Evolutionary conservation across 352 stramenopile genomes (phyloP).

Genomic region (Phytopythium litorale): DNA sequence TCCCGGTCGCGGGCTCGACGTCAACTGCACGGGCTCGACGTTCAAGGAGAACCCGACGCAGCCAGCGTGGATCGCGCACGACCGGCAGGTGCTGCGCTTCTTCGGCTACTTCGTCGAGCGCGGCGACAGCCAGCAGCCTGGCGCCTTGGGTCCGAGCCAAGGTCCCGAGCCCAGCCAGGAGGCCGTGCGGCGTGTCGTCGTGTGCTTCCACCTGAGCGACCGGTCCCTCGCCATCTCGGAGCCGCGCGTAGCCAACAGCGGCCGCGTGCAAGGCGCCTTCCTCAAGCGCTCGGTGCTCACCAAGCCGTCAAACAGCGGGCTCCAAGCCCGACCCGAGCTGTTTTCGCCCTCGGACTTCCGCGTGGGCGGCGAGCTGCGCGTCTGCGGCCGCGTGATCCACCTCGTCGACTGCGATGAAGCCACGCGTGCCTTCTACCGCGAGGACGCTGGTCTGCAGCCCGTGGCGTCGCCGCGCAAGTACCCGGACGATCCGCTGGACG

Average conservation of each 20-base stretch:
- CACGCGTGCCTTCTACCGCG: slow-evolving; percentile 80
- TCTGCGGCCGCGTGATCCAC: slow-evolving; percentile 80
- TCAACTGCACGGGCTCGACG: slow-evolving; percentile 24
- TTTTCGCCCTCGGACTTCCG: slow-evolving; percentile 72
- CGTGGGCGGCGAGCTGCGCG: slow-evolving; percentile 64
- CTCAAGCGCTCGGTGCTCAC: slow-evolving; percentile 60
- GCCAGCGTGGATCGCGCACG: slow-evolving; percentile 64
- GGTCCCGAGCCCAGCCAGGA: background rate
- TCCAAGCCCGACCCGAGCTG: slow-evolving; percentile 9
- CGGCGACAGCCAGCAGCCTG: slow-evolving; percentile 8
- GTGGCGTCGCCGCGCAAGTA: slow-evolving; percentile 50
- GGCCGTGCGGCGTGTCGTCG: slow-evolving; percentile 50
- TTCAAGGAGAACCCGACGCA: slow-evolving; percentile 46
- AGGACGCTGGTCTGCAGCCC: slow-evolving; percentile 30
- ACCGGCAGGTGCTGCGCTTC: slow-evolving; percentile 87
- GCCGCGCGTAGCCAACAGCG: slow-evolving; percentile 82
- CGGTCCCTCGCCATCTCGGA: slow-evolving; percentile 85
- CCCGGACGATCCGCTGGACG: slow-evolving; percentile 65
- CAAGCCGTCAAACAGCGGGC: slow-evolving; percentile 18
- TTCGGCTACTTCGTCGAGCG: slow-evolving; percentile 82
- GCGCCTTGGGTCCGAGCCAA: background rate
- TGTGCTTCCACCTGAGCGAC: slow-evolving; percentile 86
- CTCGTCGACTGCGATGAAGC: slow-evolving; percentile 88
- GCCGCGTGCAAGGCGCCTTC: slow-evolving; percentile 87
- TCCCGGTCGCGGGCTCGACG: slow-evolving; percentile 4